Conservation (phyloP, 73 alveolate genomes). For the Paramecium biaurelia region DNA sequence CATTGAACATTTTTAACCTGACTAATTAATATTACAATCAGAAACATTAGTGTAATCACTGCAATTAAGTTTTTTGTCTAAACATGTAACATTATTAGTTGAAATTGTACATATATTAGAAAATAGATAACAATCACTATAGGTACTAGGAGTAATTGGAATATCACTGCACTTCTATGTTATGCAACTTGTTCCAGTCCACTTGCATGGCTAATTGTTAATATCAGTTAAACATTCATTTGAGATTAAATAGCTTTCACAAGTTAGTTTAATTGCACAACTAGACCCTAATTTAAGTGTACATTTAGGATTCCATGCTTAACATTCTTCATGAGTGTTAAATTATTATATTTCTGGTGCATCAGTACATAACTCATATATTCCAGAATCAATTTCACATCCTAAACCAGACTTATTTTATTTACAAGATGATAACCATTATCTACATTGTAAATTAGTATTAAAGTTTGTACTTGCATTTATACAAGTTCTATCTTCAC, state of each 20-base stretch:
- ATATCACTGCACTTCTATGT: background rate
- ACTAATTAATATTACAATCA: background rate
- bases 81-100: background rate
- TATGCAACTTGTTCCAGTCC: background rate
- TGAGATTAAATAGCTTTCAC: background rate
- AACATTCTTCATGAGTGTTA: background rate
- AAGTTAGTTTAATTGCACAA: background rate
- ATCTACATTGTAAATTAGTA: background rate
- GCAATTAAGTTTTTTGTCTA: background rate
- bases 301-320: background rate
- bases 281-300: background rate
- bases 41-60: background rate
- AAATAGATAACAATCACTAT: background rate
- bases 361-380: background rate
- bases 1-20: background rate
- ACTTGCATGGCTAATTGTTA: background rate
- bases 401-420: background rate
- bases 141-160: background rate
- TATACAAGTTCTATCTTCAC: background rate
- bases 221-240: background rate
- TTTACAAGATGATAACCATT: background rate
- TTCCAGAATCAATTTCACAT: background rate
- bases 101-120: background rate
- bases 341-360: background rate
- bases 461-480: background rate